Evolutionary conservation across 2,329 filamentous ascomycete genomes (phyloP), one percentile per base, ranked within the genome.

Genomic region (Sporothrix protearum): DNA sequence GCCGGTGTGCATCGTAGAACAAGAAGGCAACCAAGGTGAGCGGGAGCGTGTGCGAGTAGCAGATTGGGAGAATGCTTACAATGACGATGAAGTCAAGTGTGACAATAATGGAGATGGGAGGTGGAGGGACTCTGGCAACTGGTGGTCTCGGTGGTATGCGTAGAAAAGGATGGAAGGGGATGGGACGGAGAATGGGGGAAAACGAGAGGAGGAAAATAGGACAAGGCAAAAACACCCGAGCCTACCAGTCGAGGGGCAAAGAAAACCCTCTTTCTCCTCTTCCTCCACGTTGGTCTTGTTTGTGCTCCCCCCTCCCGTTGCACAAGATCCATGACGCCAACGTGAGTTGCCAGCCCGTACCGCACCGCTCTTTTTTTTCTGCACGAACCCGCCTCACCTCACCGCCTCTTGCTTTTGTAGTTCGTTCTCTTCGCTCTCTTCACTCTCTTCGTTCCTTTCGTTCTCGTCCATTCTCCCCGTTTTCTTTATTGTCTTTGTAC

Each of bases 321-420:
- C 59, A 45, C 59, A 42, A 36, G 22, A 22, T 12, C n/a, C 59
- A 63, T n/a, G 59, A 63, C 36, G 12, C 59, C 59, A 59, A 59
- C 55, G 8, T 39, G 55, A 59, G 55, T 39, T 36, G 30, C 30
- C 53, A 57, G 14, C 53, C 22, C 22, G 8, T 22, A 25, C 49
- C 28, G 53, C 53, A 33, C 25, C 19, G 30, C 30, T 16, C 30
- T 39, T 9, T 16, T 59, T 28, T 8, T 59, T 8, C 55, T 59
- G 16, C 55, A 59, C 55, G 30, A 59, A 39, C 16, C 30, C 30
- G 55, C 59, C 33, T 63, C 10, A 63, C 12, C 36, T 45, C 59
- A 63, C 59, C 59, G 59, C 57, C 57, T 61, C 57, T 61, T 61
- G 57, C 39, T 10, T 14, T n/a, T n/a, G n/a, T n/a, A n/a, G n/a